Evolutionary conservation across 495 filamentous ascomycete species (phyloP).

Genomic region (Beverwykella pulmonaria): DNA sequence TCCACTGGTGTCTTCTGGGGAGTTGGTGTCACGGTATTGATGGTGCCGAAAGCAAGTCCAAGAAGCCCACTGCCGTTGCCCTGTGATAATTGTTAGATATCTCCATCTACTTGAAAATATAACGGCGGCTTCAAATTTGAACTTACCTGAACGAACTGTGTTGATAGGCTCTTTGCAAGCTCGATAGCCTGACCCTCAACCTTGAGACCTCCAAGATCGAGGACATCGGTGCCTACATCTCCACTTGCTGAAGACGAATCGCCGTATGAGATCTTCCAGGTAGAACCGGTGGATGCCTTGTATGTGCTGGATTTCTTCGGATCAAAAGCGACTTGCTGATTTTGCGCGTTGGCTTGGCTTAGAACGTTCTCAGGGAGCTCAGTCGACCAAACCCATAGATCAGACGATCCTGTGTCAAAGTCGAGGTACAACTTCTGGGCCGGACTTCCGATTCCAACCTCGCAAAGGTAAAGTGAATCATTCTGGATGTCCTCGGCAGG

Average conservation of each 20-base stretch:
- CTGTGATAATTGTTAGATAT: constrained; percentile 35
- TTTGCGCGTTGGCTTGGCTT: constrained; percentile 37
- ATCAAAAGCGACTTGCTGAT: constrained; percentile 58
- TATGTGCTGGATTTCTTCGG: constrained; percentile 65
- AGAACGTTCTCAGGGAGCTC: constrained; percentile 51
- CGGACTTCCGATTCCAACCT: constrained; percentile 67
- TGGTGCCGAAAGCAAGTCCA: constrained; percentile 67
- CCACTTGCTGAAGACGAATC: constrained; percentile 73
- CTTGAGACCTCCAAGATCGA: constrained; percentile 65
- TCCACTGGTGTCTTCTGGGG: constrained; percentile 67
- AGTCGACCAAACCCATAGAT: constrained; percentile 74
- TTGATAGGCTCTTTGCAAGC: constrained; percentile 64
- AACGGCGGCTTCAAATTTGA: background rate
- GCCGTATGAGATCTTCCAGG: constrained; percentile 74
- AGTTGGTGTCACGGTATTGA: constrained; percentile 68
- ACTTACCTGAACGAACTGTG: constrained; percentile 51
- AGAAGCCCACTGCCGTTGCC: constrained; percentile 69
- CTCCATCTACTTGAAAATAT: no score
- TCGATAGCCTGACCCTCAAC: constrained; percentile 72
- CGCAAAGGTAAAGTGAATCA: constrained; percentile 68
- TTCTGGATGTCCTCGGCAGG: constrained; percentile 72
- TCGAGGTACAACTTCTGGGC: constrained; percentile 66
- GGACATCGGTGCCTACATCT: constrained; percentile 65
- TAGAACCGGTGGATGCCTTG: constrained; percentile 53
- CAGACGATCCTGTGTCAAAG: constrained; percentile 77